Conservation (phyloP, 1,284 basidiomycete genomes). For the Vanrija sp. region DNA sequence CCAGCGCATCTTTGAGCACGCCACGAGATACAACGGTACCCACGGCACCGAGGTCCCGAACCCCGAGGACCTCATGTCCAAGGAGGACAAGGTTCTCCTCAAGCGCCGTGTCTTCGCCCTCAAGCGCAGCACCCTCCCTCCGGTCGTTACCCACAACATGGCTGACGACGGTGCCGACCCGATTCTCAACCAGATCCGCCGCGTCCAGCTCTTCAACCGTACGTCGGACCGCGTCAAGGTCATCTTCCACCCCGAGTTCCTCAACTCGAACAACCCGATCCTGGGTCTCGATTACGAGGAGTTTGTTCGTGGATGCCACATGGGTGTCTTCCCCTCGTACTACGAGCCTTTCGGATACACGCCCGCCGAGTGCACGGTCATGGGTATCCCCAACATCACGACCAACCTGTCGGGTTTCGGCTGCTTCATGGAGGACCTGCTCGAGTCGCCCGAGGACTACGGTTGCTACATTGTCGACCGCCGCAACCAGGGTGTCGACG, state of each 20-base stretch:
- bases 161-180: conserved; percentile 86
- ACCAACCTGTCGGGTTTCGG: conserved; percentile 97
- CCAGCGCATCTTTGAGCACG: conserved; percentile 85
- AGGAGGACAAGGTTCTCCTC: conserved; percentile 90
- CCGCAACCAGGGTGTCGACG: conserved; percentile 82
- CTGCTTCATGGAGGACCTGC: conserved; percentile 98
- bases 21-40: conserved; percentile 77
- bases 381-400: conserved; percentile 96
- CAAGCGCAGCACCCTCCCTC: conserved; percentile 87
- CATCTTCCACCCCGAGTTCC: conserved; percentile 97
- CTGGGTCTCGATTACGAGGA: conserved; percentile 97
- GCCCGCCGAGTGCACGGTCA: conserved; percentile 63
- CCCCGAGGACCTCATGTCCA: conserved; percentile 73
- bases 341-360: conserved; percentile 54
- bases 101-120: conserved; percentile 96
- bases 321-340: conserved; percentile 97
- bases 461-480: conserved; percentile 96
- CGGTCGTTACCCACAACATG: conserved; percentile 98
- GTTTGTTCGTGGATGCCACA: conserved; percentile 94
- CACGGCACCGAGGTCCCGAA: conserved; percentile 67
- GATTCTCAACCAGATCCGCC: conserved; percentile 88
- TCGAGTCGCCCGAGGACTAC: conserved; percentile 71
- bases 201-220: conserved; percentile 87
- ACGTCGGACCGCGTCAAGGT: conserved; percentile 84
- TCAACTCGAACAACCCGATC: conserved; percentile 97